Conservation (phyloP, 192 early-diverging fungal species). For the Coemansia sp. region DNA sequence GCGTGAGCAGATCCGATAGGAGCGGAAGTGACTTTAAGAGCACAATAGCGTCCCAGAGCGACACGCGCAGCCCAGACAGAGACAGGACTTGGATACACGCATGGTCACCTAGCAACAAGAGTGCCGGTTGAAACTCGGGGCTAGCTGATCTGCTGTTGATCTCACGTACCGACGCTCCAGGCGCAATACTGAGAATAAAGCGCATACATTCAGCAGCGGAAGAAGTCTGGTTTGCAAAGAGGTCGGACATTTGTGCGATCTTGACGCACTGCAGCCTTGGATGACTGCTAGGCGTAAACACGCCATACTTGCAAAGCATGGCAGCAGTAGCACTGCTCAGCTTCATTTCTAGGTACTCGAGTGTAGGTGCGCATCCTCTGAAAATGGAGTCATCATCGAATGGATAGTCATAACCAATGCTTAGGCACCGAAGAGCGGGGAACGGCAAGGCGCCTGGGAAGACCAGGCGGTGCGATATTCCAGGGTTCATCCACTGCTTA, state of each 20-base stretch:
- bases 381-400: conserved; percentile 13
- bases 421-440: conserved; percentile 2
- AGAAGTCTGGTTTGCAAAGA: background rate
- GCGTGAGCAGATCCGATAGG: background rate
- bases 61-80: background rate
- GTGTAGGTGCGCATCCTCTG: background rate
- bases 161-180: background rate
- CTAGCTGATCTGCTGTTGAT: background rate
- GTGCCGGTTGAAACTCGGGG: background rate
- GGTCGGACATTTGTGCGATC: background rate
- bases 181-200: background rate
- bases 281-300: conserved; percentile 4
- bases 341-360: conserved; percentile 3
- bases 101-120: background rate
- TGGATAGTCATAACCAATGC: conserved; percentile 3
- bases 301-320: conserved; percentile 4
- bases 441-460: background rate
- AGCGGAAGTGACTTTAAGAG: background rate
- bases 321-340: background rate
- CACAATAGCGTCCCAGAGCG: background rate
- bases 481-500: background rate
- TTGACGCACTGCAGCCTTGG: background rate
- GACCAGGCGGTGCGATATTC: background rate
- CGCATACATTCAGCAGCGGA: background rate
- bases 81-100: background rate